phyloP scores from a whole-genome alignment of 2,329 filamentous ascomycete genomes.

The Fusarium dimerum region DNA sequence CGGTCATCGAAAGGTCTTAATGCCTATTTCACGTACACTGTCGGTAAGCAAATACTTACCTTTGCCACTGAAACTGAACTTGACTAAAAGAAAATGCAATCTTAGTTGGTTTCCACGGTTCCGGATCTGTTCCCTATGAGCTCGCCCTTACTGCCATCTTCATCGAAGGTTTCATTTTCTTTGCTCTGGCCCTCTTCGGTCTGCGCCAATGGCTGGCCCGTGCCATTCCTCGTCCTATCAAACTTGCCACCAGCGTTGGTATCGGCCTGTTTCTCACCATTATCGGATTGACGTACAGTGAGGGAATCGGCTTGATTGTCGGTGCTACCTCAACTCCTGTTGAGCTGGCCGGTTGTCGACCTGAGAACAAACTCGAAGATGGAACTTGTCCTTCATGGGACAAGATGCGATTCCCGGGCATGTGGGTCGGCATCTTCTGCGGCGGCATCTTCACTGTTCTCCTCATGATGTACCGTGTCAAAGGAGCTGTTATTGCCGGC shows the following conservation, averaged over 20 bases:
- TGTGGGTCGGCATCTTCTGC: slow-evolving; percentile 90
- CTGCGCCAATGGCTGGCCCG: slow-evolving; percentile 87
- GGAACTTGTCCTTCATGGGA: slow-evolving; percentile 62
- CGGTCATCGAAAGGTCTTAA: slow-evolving; percentile 58
- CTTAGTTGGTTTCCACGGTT: slow-evolving; percentile 71
- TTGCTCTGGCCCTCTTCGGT: slow-evolving; percentile 75
- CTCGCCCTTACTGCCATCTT: slow-evolving; percentile 85
- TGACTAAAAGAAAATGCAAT: not conserved
- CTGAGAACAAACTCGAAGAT: slow-evolving; percentile 36
- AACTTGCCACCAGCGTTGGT: slow-evolving; percentile 81
- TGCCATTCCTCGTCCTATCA: slow-evolving; percentile 80
- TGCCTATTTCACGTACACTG: slow-evolving; percentile 80
- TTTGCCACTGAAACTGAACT: not conserved
- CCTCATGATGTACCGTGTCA: slow-evolving; percentile 82
- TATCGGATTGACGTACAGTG: slow-evolving; percentile 75
- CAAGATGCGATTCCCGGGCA: slow-evolving; percentile 80
- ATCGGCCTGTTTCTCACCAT: slow-evolving; percentile 82
- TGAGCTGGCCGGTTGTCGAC: slow-evolving; percentile 71
- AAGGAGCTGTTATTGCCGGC: slow-evolving; percentile 82
- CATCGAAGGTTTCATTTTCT: slow-evolving; percentile 84
- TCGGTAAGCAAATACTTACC: slow-evolving; percentile 29
- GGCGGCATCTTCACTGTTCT: slow-evolving; percentile 79
- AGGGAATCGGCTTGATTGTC: slow-evolving; percentile 78
- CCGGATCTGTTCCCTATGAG: slow-evolving; percentile 70
- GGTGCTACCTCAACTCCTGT: slow-evolving; percentile 69